Percentiles rank a stretch among this genome's conserved stretches.
phyloP scores from a whole-genome alignment of 1,284 basidiomycete species.

The Sporisorium reilianum region DNA sequence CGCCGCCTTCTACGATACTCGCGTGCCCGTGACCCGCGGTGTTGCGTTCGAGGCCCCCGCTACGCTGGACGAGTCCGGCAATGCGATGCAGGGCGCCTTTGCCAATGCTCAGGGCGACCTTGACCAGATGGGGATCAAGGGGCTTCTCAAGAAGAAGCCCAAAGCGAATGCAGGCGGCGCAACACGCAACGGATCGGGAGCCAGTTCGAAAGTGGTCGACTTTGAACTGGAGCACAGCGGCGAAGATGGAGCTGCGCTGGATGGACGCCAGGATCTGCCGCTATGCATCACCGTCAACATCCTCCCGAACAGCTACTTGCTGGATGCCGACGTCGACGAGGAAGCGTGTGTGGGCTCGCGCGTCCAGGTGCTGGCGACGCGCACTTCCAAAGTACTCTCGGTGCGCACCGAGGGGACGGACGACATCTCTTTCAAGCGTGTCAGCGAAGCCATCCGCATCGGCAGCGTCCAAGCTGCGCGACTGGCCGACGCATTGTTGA shows the following conservation, averaged over 20 bases:
- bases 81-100: slow-evolving; percentile 36
- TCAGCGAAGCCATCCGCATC: slow-evolving; percentile 43
- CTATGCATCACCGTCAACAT: slow-evolving; percentile 63
- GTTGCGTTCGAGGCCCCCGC: slow-evolving; percentile 56
- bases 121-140: slow-evolving; percentile 58
- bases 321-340: slow-evolving; percentile 61
- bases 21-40: slow-evolving; percentile 56
- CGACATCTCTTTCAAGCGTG: slow-evolving; percentile 45
- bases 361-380: slow-evolving; percentile 53
- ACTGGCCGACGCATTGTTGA: slow-evolving; percentile 37
- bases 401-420: slow-evolving; percentile 39
- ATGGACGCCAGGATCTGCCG: slow-evolving; percentile 56
- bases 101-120: slow-evolving; percentile 43
- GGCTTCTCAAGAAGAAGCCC: slow-evolving; percentile 50
- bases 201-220: slow-evolving; percentile 50
- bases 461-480: slow-evolving; percentile 43
- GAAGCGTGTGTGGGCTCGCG: slow-evolving; percentile 50
- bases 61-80: slow-evolving; percentile 37
- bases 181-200: slow-evolving; percentile 5
- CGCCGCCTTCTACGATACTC: slow-evolving; percentile 57
- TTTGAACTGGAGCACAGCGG: slow-evolving; percentile 60
- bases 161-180: slow-evolving; percentile 20
- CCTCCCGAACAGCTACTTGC: slow-evolving; percentile 50
- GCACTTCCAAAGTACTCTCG: slow-evolving; percentile 43
- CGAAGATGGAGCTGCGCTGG: slow-evolving; percentile 46